Base-by-base conservation (phyloP, 345 rosid species). In the Microthlaspi erraticum region DNA sequence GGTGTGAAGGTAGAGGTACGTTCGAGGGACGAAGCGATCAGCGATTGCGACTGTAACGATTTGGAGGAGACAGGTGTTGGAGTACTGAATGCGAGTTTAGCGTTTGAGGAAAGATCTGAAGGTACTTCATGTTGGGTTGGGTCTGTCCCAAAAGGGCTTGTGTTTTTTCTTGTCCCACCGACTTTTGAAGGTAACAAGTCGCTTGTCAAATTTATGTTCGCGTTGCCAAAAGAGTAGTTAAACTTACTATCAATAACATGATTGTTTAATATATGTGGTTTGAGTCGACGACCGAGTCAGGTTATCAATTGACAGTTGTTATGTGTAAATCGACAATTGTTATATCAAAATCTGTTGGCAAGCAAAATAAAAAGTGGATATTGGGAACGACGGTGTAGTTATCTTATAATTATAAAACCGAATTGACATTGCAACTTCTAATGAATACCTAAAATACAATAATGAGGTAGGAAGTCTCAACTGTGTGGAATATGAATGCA, bases 41-140 rank as follows among this genome's bases (percentile, higher is more conserved):
- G 46, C n/a, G 66, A 51, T 17, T 36, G 17, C 7, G 46, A 23
- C 3, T 23, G 9, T 51, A 1, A 44, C 8, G 64, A 54, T 65
- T 75, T 83, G 87, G 86, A 81, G 26, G 81, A 76, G 61, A 50
- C 80, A 3, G 79, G 81, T 34, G 64, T 8, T 52, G 64, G 56
- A 19, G 38, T 53, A 16, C 20, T 67, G 42, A 61, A 17, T 63
- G 26, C 17, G 85, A 73, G 46, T 14, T 85, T 33, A 49, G 62
- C 11, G 82, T 90, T 59, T 11, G 64, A 44, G 55, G 71, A 79
- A 11, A 71, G 73, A 41, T 84, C 78, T 6, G 69, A 53, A 39
- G 61, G 8, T 5, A 85, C 73, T 50, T 76, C 92, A 0, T 55
- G 80, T 39, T 90, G 96, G 97, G 38, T 85, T 66, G 86, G 85